Percentiles rank a stretch among this genome's conserved stretches.
These are phyloP conservation scores for Solanum chacoense DNA, from an alignment of 305 asterid species.

Conservation along the genomic window DNA sequence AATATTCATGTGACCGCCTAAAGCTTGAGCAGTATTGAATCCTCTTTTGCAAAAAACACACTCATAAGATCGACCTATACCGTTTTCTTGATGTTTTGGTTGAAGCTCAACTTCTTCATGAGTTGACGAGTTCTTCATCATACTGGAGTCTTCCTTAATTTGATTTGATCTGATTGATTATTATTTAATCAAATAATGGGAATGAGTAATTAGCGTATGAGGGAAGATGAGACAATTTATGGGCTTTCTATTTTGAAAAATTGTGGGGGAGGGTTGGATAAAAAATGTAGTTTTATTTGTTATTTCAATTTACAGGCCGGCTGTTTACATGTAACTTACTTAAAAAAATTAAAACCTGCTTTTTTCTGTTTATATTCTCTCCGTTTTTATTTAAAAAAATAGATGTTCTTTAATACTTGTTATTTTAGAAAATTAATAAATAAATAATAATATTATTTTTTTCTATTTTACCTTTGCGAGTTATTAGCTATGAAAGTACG, in stretches of 20 bases:
- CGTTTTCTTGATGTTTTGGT: not conserved
- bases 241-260: not conserved
- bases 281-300: not conserved
- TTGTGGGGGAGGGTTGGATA: not conserved
- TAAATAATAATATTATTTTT: no score
- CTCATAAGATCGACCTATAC: not conserved
- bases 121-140: not conserved
- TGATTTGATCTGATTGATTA: not conserved
- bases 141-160: not conserved
- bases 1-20: constrained; percentile 1
- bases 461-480: fast-evolving
- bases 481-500: no score
- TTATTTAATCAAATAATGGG: not conserved
- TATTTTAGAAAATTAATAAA: no score
- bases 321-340: not conserved
- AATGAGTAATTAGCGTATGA: not conserved
- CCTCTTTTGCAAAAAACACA: constrained; percentile 7
- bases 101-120: not conserved
- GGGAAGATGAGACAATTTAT: not conserved
- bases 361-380: fast-evolving
- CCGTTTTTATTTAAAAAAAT: no score
- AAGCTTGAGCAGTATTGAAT: constrained; percentile 4
- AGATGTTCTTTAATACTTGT: no score
- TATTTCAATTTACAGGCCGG: not conserved
- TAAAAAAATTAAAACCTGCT: no score